Evolutionary conservation across 768 basidiomycete species (phyloP).

Genomic region (Strobilomyces confusus): DNA sequence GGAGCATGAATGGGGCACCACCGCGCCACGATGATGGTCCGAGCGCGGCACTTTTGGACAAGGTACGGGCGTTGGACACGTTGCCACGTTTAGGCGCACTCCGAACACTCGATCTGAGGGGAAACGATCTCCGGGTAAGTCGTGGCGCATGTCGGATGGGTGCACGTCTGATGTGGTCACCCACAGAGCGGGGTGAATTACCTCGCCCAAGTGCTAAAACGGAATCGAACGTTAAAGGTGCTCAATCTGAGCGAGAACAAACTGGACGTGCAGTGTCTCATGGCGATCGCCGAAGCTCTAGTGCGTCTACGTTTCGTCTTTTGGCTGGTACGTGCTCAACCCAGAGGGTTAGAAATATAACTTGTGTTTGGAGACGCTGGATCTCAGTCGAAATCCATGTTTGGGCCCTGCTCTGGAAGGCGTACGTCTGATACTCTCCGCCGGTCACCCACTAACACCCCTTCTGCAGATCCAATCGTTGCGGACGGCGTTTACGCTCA

Average conservation of each 20-base stretch:
- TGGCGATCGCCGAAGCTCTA: conserved; percentile 82
- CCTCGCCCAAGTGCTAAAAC: conserved; percentile 91
- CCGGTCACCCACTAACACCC: neutral
- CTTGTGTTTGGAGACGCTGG: conserved; percentile 86
- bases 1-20: neutral
- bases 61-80: conserved; percentile 85
- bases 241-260: conserved; percentile 94
- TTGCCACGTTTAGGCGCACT: conserved; percentile 82
- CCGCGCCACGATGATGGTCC: conserved; percentile 41
- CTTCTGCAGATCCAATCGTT: conserved; percentile 71
- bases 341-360: conserved; percentile 80
- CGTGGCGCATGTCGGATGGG: neutral
- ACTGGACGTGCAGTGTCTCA: conserved; percentile 77
- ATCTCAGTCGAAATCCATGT: conserved; percentile 90
- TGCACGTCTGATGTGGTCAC: neutral
- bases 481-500: conserved; percentile 89
- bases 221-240: conserved; percentile 92
- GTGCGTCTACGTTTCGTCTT: conserved; percentile 40
- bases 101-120: conserved; percentile 84
- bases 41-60: conserved; percentile 77
- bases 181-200: conserved; percentile 73
- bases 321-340: neutral
- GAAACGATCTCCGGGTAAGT: conserved; percentile 88
- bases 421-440: conserved; percentile 42
- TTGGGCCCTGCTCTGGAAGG: conserved; percentile 87